A percentile compares a stretch with the other conserved stretches of the same genome.
Conservation (phyloP, 164 flowering plant genomes). For the Berberis thunbergii region DNA sequence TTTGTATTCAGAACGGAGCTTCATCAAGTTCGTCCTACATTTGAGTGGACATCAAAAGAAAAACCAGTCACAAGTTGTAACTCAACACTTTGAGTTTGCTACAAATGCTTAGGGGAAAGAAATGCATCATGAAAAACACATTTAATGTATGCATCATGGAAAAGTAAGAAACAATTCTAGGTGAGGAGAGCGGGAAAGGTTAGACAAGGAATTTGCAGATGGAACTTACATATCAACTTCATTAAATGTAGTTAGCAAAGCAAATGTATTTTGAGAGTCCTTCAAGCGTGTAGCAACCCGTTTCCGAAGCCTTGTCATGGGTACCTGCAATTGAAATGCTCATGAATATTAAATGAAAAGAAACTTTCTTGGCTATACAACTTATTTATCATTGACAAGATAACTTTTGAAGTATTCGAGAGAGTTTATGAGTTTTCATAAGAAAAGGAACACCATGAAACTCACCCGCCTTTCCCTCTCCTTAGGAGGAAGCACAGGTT, state of each 20-base stretch:
- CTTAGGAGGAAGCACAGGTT: constrained; percentile 94
- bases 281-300: constrained; percentile 65
- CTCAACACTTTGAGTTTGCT: too few relatives aligned
- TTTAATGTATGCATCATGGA: background rate
- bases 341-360: background rate
- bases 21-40: constrained; percentile 94
- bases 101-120: too few relatives aligned
- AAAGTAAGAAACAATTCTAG: background rate
- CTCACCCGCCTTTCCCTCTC: constrained; percentile 94
- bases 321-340: constrained; percentile 32
- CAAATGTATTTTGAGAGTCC: constrained; percentile 74
- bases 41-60: constrained; percentile 4
- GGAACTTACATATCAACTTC: constrained; percentile 65
- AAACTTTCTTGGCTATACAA: background rate
- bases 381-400: too few relatives aligned
- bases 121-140: background rate
- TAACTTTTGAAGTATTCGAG: background rate
- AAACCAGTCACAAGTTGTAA: background rate
- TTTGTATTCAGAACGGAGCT: constrained; percentile 91
- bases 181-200: background rate
- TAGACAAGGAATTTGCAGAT: background rate
- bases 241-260: constrained; percentile 68
- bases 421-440: background rate
- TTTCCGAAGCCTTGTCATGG: constrained; percentile 70
- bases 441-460: background rate